A percentile compares a stretch with the other conserved stretches of the same genome.
Conservation (phyloP, 139 green algal genomes). For the Limnomonas spitsbergensis region DNA sequence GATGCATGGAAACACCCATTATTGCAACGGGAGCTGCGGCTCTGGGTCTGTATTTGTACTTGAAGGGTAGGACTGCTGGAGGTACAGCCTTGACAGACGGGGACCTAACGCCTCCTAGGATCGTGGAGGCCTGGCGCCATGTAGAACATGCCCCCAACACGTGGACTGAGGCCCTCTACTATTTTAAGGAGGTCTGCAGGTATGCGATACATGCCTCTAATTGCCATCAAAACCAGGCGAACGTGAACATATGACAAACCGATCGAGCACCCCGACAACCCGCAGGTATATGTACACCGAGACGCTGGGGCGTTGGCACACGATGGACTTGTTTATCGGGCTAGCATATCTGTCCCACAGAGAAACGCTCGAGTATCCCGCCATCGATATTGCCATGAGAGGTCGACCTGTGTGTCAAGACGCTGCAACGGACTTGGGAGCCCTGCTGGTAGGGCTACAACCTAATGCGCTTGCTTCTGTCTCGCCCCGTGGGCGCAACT, state of each 20-base stretch:
- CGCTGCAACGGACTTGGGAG: neutral
- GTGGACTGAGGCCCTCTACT: conserved; percentile 69
- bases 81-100: neutral
- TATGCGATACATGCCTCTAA: conserved; percentile 18
- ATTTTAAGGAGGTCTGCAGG: conserved; percentile 73
- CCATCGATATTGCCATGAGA: conserved; percentile 57
- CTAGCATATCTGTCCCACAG: conserved; percentile 71
- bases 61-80: neutral
- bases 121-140: neutral
- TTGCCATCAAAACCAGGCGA: neutral
- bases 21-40: conserved; percentile 2
- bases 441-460: neutral
- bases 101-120: neutral
- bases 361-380: conserved; percentile 44
- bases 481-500: too few relatives aligned
- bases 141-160: conserved; percentile 46
- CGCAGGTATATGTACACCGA: conserved; percentile 70
- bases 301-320: conserved; percentile 73
- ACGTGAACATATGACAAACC: neutral
- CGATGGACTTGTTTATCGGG: conserved; percentile 78
- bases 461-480: too few relatives aligned
- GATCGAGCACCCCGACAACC: neutral
- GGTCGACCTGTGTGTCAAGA: neutral
- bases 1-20: neutral
- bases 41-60: neutral